Evolutionary conservation across 2,329 filamentous ascomycete genomes (phyloP), one percentile per base, ranked within the genome.

Genomic region (Fusarium nanum): DNA sequence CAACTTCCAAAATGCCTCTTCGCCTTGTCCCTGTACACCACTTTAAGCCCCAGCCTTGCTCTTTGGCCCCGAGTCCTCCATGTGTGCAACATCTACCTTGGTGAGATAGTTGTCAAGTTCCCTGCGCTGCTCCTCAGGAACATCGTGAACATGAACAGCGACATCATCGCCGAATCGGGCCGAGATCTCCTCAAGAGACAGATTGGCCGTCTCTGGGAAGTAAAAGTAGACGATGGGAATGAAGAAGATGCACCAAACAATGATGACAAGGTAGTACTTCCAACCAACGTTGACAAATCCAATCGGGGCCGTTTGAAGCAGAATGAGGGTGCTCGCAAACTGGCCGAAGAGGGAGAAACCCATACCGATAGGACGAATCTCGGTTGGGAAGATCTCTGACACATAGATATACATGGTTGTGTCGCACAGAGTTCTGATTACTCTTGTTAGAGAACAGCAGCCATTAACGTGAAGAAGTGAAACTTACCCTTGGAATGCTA

Each of bases 281-380:
- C 83, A 86, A 4, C 82, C 83, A 3, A 83, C 78, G 13, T 80
- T 75, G 18, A 77, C 78, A 65, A 85, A 82, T 1, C 80, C 73
- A 23, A 72, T 71, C 0, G 73, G 72, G 0, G 72, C 73, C 1
- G 82, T 84, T 66, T 86, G 81, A 6, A 86, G 77, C 1, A 85
- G 76, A 30, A 86, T 82, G 5, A 86, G 76, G 1, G 83, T 85
- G 4, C 50, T 63, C 0, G 82, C 79, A 70, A 84, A 84, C 59
- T 84, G 83, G 20, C 84, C 84, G 50, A 86, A 85, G 5, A 86
- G 69, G 0, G 82, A 83, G 70, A 85, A 84, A 0, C 82, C 84
- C 81, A 86, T 85, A 12, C 84, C 84, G 37, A 84, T 86, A 3
- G 83, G 79, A 1, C 84, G 80, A 47, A 86, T 83, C 54, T 85